These are phyloP conservation scores for Yarrowia sp. DNA, from an alignment of 805 yeast genomes.

Conservation along the genomic window DNA sequence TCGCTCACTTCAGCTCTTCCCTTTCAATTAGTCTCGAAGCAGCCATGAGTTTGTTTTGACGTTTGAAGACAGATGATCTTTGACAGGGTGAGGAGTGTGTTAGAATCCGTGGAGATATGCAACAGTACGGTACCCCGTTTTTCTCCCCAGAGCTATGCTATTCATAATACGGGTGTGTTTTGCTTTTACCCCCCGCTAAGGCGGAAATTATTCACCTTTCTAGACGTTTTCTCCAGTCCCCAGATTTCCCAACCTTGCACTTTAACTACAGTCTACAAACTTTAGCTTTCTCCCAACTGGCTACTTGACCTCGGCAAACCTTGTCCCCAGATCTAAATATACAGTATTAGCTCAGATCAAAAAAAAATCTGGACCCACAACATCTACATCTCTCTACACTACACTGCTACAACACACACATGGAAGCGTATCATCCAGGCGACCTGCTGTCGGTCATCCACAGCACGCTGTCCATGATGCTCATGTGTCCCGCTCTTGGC, in stretches of 20 bases:
- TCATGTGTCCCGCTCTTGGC: conserved; percentile 49
- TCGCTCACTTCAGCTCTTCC: too few species aligned
- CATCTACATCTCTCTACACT: background rate
- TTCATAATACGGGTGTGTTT: too few species aligned
- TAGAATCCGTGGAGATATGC: too few species aligned
- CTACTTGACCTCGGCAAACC: background rate
- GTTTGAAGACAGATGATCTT: background rate
- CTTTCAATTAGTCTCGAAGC: conserved; percentile 1
- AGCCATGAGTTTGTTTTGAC: conserved; percentile 1
- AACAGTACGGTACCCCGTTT: too few species aligned
- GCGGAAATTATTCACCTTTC: too few species aligned
- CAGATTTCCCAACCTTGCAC: too few species aligned
- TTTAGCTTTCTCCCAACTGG: background rate
- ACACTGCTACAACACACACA: background rate
- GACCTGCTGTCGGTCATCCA: conserved; percentile 37
- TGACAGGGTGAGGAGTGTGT: background rate
- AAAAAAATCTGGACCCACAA: background rate
- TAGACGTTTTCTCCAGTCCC: too few species aligned
- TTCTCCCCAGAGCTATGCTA: too few species aligned
- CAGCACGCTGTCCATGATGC: conserved; percentile 34
- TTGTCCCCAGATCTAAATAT: background rate
- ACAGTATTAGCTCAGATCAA: background rate
- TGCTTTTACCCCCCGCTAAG: too few species aligned
- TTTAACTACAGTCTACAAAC: background rate
- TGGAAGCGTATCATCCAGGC: conserved; percentile 34